Conservation (phyloP, 106 monocot genomes). For the Acanthochlamys bracteata region DNA sequence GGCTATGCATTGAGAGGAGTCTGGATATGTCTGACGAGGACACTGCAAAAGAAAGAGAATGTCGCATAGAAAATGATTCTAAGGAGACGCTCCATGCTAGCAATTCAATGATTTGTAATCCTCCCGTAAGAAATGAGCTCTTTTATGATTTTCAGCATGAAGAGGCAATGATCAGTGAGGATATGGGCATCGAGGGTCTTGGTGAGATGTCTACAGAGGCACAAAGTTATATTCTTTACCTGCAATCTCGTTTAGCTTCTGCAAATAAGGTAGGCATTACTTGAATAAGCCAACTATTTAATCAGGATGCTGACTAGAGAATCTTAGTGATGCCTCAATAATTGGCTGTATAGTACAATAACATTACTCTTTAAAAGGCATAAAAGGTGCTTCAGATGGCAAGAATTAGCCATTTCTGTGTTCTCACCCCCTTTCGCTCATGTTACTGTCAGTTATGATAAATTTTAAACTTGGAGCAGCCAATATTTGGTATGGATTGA, state of each 20-base stretch:
- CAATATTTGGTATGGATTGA: too few species aligned
- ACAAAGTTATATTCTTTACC: conserved; percentile 56
- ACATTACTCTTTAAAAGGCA: too few species aligned
- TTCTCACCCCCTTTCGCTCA: too few species aligned
- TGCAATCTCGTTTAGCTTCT: conserved; percentile 69
- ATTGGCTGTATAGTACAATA: neutral
- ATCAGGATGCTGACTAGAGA: too few species aligned
- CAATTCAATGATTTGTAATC: conserved; percentile 15
- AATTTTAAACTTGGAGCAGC: too few species aligned
- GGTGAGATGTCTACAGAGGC: conserved; percentile 62
- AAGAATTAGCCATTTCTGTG: too few species aligned
- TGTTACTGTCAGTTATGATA: too few species aligned
- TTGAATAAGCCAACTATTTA: neutral
- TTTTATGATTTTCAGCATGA: conserved; percentile 14
- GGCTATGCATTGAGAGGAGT: conserved; percentile 80
- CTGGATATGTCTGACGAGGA: conserved; percentile 45
- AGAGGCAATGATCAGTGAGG: conserved; percentile 14
- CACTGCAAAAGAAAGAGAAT: conserved; percentile 19
- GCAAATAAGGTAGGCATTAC: conserved; percentile 49
- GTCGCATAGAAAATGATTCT: conserved; percentile 17
- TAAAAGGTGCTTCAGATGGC: too few species aligned
- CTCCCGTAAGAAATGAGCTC: conserved; percentile 17
- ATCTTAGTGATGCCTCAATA: neutral
- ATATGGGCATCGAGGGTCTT: conserved; percentile 35
- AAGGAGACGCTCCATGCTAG: conserved; percentile 17